Evolutionary conservation across 768 basidiomycete species (phyloP).

Genomic region (Hydnum rufescens): DNA sequence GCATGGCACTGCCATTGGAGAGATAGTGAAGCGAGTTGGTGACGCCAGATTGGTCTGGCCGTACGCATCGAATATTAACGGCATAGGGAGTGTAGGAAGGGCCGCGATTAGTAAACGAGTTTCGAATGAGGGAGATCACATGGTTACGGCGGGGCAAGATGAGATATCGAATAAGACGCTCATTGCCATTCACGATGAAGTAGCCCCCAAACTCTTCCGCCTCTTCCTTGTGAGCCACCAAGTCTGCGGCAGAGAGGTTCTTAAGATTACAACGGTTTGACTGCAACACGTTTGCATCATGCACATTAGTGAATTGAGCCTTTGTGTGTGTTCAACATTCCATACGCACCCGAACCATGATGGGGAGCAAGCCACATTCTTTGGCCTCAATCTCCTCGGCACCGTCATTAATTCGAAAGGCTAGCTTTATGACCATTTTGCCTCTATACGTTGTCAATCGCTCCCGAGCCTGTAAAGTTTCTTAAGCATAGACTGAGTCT

Average conservation of each 20-base stretch:
- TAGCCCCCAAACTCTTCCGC: constrained; percentile 98
- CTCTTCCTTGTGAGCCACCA: constrained; percentile 84
- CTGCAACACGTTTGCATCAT: constrained; percentile 21
- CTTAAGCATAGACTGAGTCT: too few species aligned
- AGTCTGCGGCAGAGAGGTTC: constrained; percentile 61
- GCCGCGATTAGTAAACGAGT: constrained; percentile 80
- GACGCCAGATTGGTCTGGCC: constrained; percentile 77
- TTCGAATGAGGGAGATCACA: constrained; percentile 79
- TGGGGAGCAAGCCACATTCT: constrained; percentile 83
- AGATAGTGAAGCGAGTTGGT: constrained; percentile 98
- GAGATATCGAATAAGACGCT: constrained; percentile 93
- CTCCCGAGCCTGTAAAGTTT: constrained; percentile 56
- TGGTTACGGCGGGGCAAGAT: constrained; percentile 92
- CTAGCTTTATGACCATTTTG: constrained; percentile 68
- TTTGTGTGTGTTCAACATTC: not conserved
- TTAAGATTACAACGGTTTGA: constrained; percentile 87
- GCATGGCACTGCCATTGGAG: constrained; percentile 87
- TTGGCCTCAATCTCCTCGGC: constrained; percentile 43
- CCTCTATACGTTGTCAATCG: constrained; percentile 82
- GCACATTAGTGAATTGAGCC: constrained; percentile 1
- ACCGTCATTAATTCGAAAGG: constrained; percentile 65
- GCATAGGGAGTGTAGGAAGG: constrained; percentile 89
- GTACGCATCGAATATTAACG: constrained; percentile 87
- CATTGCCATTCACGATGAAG: constrained; percentile 97
- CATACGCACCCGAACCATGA: constrained; percentile 82